These are phyloP conservation scores for Solanum verrucosum DNA, from an alignment of 257 asterid genomes.

Conservation along the genomic window DNA sequence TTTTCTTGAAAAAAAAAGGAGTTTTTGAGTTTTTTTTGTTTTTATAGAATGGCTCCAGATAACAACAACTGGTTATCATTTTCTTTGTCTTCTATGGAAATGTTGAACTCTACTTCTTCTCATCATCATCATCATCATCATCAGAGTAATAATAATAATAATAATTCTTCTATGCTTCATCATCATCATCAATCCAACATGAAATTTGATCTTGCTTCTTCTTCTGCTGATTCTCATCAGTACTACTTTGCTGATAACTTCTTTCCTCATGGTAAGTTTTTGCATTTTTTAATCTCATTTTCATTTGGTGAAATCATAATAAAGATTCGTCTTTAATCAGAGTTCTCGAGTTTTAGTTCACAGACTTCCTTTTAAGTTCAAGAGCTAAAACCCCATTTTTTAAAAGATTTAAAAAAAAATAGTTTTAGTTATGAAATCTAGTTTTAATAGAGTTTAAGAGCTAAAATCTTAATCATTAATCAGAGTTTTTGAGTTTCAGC, in stretches of 20 bases:
- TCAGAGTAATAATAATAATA: background rate
- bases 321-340: background rate
- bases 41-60: conserved; percentile 53
- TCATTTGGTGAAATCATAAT: background rate
- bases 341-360: background rate
- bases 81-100: conserved; percentile 72
- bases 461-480: background rate
- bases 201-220: conserved; percentile 12
- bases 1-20: background rate
- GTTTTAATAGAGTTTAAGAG: background rate
- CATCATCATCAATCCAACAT: conserved; percentile 17
- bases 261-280: conserved; percentile 44
- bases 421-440: background rate
- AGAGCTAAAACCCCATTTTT: background rate
- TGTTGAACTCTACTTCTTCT: conserved; percentile 41
- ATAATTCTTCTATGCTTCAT: conserved; percentile 10
- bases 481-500: background rate
- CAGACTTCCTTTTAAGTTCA: background rate
- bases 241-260: conserved; percentile 64
- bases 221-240: conserved; percentile 37
- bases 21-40: background rate
- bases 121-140: background rate
- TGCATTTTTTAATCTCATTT: background rate
- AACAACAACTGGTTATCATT: conserved; percentile 77
- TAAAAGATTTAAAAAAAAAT: no score